Evolutionary conservation across 2,329 filamentous ascomycete species (phyloP).

Genomic region (Ambrosiella beaveri): DNA sequence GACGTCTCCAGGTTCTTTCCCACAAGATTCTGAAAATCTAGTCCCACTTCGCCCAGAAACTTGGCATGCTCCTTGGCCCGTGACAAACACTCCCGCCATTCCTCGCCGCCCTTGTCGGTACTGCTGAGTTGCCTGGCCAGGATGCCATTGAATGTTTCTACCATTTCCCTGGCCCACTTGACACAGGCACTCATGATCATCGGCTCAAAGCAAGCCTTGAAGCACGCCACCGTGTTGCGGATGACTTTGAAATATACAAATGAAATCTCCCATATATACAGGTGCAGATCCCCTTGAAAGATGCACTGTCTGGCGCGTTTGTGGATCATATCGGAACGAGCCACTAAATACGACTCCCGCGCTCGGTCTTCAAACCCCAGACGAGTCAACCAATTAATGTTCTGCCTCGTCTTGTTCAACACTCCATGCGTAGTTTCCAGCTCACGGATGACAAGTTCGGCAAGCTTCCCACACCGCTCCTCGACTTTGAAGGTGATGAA

Average conservation of each 20-base stretch:
- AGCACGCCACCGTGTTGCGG: constrained; percentile 79
- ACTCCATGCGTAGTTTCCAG: constrained; percentile 64
- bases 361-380: constrained; percentile 84
- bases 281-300: constrained; percentile 81
- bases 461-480: constrained; percentile 63
- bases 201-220: constrained; percentile 71
- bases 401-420: constrained; percentile 57
- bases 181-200: constrained; percentile 86
- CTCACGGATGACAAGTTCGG: constrained; percentile 57
- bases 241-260: constrained; percentile 94
- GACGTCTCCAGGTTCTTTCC: constrained; percentile 33
- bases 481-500: constrained; percentile 86
- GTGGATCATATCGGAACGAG: constrained; percentile 60
- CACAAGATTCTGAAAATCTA: constrained; percentile 77
- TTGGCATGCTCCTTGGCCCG: constrained; percentile 64
- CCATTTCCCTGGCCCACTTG: constrained; percentile 93
- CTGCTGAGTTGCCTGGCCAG: constrained; percentile 73
- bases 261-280: constrained; percentile 88
- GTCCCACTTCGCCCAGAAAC: constrained; percentile 65
- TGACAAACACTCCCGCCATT: constrained; percentile 71
- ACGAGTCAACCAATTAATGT: constrained; percentile 68
- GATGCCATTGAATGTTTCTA: constrained; percentile 77
- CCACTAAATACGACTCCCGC: constrained; percentile 68
- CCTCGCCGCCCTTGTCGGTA: constrained; percentile 54
- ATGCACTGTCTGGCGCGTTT: constrained; percentile 78